Conservation (phyloP, 805 yeast species). For the Yarrowia phangngaensis region DNA sequence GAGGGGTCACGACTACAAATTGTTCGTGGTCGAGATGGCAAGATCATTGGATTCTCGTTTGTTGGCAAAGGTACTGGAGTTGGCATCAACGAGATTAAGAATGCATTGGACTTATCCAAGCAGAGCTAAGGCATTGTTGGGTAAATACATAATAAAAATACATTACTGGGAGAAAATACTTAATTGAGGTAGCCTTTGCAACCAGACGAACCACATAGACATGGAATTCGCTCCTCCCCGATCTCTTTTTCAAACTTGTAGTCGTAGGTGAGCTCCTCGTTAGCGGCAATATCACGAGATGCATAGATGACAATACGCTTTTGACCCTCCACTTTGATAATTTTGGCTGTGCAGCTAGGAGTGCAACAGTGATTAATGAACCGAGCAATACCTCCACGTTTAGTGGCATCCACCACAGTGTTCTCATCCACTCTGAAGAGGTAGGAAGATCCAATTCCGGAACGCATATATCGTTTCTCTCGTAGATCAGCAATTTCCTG, state of each 20-base stretch:
- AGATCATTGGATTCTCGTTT: slow-evolving; percentile 17
- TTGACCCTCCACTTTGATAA: slow-evolving; percentile 89
- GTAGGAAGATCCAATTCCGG: slow-evolving; percentile 95
- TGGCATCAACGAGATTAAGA: slow-evolving; percentile 11
- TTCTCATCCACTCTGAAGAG: slow-evolving; percentile 88
- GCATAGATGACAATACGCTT: slow-evolving; percentile 95
- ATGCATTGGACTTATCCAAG: slow-evolving; percentile 15
- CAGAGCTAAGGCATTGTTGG: too few relatives aligned
- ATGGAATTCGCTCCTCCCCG: slow-evolving; percentile 81
- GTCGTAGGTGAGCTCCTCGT: slow-evolving; percentile 83
- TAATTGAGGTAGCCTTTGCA: slow-evolving; percentile 89
- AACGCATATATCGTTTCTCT: slow-evolving; percentile 75
- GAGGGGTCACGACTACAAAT: slow-evolving; percentile 19
- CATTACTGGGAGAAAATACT: slow-evolving; percentile 15
- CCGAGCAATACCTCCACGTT: slow-evolving; percentile 88
- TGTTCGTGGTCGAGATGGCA: slow-evolving; percentile 16
- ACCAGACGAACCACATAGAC: slow-evolving; percentile 92
- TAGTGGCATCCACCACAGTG: slow-evolving; percentile 95
- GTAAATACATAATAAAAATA: slow-evolving; percentile 9
- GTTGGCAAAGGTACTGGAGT: slow-evolving; percentile 19
- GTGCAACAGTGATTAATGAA: slow-evolving; percentile 96
- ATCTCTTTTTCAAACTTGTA: slow-evolving; percentile 91
- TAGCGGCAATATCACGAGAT: slow-evolving; percentile 75
- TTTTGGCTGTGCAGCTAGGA: slow-evolving; percentile 96
- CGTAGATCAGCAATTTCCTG: slow-evolving; percentile 93